phyloP scores from a whole-genome alignment of 73 alveolate genomes.

The Paraurostyla sp. region DNA sequence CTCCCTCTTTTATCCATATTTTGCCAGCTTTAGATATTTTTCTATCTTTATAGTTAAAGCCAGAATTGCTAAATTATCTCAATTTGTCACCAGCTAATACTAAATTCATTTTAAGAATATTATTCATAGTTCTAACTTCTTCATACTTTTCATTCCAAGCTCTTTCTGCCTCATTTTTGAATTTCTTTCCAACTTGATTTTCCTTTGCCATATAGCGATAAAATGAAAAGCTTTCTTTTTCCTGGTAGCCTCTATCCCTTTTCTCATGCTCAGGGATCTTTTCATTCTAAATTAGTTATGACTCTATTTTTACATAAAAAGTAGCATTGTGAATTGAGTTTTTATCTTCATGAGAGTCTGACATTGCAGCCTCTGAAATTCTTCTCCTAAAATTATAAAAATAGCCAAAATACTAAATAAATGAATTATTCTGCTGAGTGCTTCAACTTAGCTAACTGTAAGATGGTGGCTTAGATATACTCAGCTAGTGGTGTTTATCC shows the following conservation, averaged over 20 bases:
- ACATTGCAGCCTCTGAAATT: too few species aligned
- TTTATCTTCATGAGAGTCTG: not conserved
- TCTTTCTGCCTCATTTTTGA: constrained; percentile 19
- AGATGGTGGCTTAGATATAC: too few species aligned
- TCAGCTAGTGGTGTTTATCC: too few species aligned
- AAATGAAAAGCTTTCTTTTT: constrained; percentile 33
- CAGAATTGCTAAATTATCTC: not conserved
- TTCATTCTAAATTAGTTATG: too few species aligned
- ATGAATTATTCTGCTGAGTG: too few species aligned
- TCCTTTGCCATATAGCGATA: constrained; percentile 26
- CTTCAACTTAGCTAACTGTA: too few species aligned
- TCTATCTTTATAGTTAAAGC: constrained; percentile 47
- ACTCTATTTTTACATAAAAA: not conserved
- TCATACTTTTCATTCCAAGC: not conserved
- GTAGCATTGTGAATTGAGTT: not conserved
- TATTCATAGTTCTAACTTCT: constrained; percentile 37
- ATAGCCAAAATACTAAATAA: too few species aligned
- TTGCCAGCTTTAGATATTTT: constrained; percentile 36
- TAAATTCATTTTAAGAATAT: constrained; percentile 7
- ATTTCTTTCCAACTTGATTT: constrained; percentile 26
- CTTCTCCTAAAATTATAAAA: too few species aligned
- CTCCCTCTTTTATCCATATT: constrained; percentile 44
- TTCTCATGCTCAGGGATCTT: constrained; percentile 32
- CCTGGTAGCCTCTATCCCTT: constrained; percentile 11
- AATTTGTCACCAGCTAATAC: constrained; percentile 2